Conservation (phyloP, 768 basidiomycete species). For the Trametes coccinea region DNA sequence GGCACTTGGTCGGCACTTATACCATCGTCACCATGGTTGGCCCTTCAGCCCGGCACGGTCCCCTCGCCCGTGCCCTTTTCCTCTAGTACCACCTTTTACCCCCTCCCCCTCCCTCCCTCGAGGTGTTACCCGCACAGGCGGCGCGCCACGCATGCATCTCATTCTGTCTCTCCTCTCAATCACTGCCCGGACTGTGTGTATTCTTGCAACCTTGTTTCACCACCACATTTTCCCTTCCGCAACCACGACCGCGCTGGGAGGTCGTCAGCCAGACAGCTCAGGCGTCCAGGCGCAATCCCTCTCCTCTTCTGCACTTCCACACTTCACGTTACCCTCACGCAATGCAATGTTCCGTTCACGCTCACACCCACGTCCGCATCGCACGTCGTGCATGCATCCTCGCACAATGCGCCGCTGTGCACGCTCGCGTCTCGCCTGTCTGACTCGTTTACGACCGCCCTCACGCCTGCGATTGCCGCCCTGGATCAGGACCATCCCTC, state of each 20-base stretch:
- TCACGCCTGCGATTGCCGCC: neutral
- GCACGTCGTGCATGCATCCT: neutral
- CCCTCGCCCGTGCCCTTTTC: neutral
- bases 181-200: conserved; percentile 19
- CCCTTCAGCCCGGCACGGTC: neutral
- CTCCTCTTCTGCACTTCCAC: conserved; percentile 4
- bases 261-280: neutral
- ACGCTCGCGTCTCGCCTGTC: neutral
- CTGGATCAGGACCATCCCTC: neutral
- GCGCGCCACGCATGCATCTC: conserved; percentile 19
- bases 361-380: conserved; percentile 3
- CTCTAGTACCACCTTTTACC: neutral
- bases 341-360: conserved; percentile 11
- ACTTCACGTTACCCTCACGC: conserved; percentile 8
- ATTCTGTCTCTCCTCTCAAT: conserved; percentile 14
- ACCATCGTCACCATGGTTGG: neutral
- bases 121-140: conserved; percentile 18
- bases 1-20: neutral
- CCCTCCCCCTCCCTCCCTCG: neutral
- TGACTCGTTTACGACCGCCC: neutral
- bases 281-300: neutral
- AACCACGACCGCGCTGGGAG: neutral
- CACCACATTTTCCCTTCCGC: conserved; percentile 2
- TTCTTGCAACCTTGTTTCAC: conserved; percentile 21
- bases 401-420: neutral